Evolutionary conservation across 441 rosid genomes (phyloP), one percentile per base, ranked within the genome.

Genomic region (Corymbia calophylla): DNA sequence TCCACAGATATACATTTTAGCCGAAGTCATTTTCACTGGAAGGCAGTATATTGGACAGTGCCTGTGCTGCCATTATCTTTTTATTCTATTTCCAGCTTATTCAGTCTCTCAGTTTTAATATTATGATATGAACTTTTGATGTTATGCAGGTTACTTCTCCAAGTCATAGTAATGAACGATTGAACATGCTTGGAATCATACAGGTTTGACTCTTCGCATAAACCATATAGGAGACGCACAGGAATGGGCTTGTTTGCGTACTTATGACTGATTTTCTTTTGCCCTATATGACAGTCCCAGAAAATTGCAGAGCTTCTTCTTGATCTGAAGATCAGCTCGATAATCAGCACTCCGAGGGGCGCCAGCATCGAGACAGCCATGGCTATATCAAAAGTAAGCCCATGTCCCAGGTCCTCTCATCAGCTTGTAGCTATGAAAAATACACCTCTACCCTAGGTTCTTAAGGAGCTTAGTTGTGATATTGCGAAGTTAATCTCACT

Each of bases 301-400:
- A 97, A 97, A 94, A 95, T 93, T 88, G 98, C 98, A n/a, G 99
- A 97, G 94, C 93, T 97, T 87, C 96, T 97, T 92, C 99, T 97
- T 91, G 99, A 97, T 94, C 86, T 91, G 93, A 95, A 94, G 89
- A 93, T 96, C 89, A 91, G 93, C 92, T 92, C 96, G 14, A 87
- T 97, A 62, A 88, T 94, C 68, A 93, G 97, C 94, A 93, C 98
- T 91, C 92, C 96, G 8, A 89, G 88, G 81, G 91, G 90, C 87
- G 95, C 98, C 58, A 93, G 95, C 91, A 87, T 88, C 32, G 97
- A 94, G 89, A 95, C 98, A 81, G 97, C 98, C 68, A 90, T 31
- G 88, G 91, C 93, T 35, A 95, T 97, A 87, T 94, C 96, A 86
- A 92, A 88, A 86, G 99, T 97, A 92, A 93, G 94, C 90, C 89